Conservation (phyloP, 768 basidiomycete species). For the Inosperma sp. region DNA sequence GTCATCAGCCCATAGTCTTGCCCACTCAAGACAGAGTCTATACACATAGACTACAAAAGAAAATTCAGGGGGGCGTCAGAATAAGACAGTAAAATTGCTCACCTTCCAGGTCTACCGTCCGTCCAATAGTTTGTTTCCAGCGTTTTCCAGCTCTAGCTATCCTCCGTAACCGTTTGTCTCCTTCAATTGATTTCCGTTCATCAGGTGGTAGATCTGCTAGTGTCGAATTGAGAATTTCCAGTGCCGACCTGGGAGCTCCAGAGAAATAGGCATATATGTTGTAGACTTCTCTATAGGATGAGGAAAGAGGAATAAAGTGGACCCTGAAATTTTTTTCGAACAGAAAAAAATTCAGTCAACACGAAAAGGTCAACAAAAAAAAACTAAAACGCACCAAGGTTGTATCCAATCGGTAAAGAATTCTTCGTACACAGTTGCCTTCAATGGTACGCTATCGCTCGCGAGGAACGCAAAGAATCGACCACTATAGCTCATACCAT, state of each 20-base stretch:
- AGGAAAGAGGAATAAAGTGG: slow-evolving; percentile 90
- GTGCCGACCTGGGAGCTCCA: slow-evolving; percentile 62
- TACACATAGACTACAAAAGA: slow-evolving; percentile 69
- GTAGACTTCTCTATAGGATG: slow-evolving; percentile 86
- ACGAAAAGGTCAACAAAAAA: background rate
- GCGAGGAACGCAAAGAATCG: slow-evolving; percentile 81
- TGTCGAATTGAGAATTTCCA: slow-evolving; percentile 51
- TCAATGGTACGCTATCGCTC: slow-evolving; percentile 86
- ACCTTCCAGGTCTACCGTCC: slow-evolving; percentile 93
- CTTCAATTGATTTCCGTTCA: slow-evolving; percentile 44
- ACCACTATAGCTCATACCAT: slow-evolving; percentile 94
- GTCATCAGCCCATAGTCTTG: slow-evolving; percentile 79
- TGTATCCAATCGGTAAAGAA: slow-evolving; percentile 90
- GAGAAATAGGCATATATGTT: slow-evolving; percentile 93
- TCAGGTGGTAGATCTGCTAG: slow-evolving; percentile 29
- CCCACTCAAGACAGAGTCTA: slow-evolving; percentile 85
- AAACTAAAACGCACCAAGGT: slow-evolving; percentile 52
- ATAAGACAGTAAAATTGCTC: slow-evolving; percentile 22
- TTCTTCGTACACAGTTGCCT: slow-evolving; percentile 88
- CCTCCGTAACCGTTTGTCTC: slow-evolving; percentile 66
- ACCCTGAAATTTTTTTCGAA: no score
- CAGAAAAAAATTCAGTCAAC: background rate
- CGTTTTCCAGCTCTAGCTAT: slow-evolving; percentile 91
- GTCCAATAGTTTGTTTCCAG: slow-evolving; percentile 82
- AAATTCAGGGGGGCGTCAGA: background rate